Evolutionary conservation across 805 yeast genomes (phyloP).

Genomic region (Nakazawaea holstii): DNA sequence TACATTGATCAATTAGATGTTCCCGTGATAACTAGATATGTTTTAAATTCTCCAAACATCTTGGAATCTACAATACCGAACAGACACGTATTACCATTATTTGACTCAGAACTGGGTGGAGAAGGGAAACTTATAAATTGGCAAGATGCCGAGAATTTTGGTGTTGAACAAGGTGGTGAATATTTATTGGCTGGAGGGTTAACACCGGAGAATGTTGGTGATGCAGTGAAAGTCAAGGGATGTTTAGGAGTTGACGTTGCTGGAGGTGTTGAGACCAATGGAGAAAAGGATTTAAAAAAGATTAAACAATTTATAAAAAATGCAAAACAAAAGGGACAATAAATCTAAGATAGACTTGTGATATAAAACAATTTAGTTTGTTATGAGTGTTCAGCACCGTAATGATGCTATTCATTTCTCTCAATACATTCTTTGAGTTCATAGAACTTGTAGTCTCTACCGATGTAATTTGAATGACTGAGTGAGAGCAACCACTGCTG

Average conservation of each 20-base stretch:
- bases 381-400: too few species aligned
- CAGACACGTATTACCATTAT: slow-evolving; percentile 51
- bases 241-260: slow-evolving; percentile 92
- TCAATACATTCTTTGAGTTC: too few species aligned
- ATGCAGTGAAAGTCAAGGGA: slow-evolving; percentile 48
- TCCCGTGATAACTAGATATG: slow-evolving; percentile 73
- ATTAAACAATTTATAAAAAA: slow-evolving; percentile 51
- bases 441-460: too few species aligned
- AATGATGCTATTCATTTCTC: too few species aligned
- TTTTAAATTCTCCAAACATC: slow-evolving; percentile 46
- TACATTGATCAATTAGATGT: slow-evolving; percentile 31
- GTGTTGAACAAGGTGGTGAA: slow-evolving; percentile 22
- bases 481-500: too few species aligned
- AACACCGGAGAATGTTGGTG: slow-evolving; percentile 61
- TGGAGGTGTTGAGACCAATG: slow-evolving; percentile 87
- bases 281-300: slow-evolving; percentile 65
- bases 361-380: too few species aligned
- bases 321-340: slow-evolving; percentile 30
- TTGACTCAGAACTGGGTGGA: slow-evolving; percentile 91
- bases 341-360: too few species aligned
- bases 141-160: slow-evolving; percentile 41
- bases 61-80: slow-evolving; percentile 21
- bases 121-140: slow-evolving; percentile 82
- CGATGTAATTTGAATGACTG: too few species aligned
- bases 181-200: slow-evolving; percentile 89